A percentile compares a stretch with the other conserved stretches of the same genome.
phyloP scores from a whole-genome alignment of 768 basidiomycete species.

The Jaapia argillacea region DNA sequence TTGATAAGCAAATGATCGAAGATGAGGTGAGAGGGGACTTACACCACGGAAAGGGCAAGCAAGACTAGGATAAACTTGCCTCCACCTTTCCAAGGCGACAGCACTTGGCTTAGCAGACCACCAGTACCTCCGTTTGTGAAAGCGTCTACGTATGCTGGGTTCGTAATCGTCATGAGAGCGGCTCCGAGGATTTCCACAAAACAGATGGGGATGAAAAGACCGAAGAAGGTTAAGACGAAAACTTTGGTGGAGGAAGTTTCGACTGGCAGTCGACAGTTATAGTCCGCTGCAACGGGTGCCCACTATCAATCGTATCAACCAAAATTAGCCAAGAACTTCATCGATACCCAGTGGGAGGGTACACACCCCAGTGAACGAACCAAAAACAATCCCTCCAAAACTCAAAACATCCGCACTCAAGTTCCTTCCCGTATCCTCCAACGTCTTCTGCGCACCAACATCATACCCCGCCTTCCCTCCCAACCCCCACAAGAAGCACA shows the following conservation, averaged over 20 bases:
- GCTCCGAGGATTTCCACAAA: constrained; percentile 29
- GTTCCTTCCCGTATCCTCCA: constrained; percentile 32
- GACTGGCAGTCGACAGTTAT: constrained; percentile 38
- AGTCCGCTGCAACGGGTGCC: constrained; percentile 45
- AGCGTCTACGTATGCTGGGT: constrained; percentile 28
- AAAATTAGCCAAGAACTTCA: neutral
- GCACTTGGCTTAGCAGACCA: constrained; percentile 31
- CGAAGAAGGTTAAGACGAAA: constrained; percentile 40
- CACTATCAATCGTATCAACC: no score
- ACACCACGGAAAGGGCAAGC: constrained; percentile 33
- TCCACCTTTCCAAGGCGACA: constrained; percentile 33
- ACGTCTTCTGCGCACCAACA: constrained; percentile 27
- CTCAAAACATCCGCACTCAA: constrained; percentile 38
- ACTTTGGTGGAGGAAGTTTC: constrained; percentile 31
- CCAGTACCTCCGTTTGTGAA: constrained; percentile 31
- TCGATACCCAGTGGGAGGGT: neutral
- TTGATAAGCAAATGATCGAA: neutral
- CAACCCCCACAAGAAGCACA: constrained; percentile 42
- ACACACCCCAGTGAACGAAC: constrained; percentile 31
- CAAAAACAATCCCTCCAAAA: constrained; percentile 44
- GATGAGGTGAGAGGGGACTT: constrained; percentile 10
- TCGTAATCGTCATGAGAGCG: constrained; percentile 30
- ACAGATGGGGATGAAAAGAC: constrained; percentile 35
- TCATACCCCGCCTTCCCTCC: constrained; percentile 37
- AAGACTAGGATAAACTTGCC: constrained; percentile 32